Evolutionary conservation across 768 basidiomycete genomes (phyloP), one percentile per base, ranked within the genome.

Genomic region (Mrakia gelida): DNA sequence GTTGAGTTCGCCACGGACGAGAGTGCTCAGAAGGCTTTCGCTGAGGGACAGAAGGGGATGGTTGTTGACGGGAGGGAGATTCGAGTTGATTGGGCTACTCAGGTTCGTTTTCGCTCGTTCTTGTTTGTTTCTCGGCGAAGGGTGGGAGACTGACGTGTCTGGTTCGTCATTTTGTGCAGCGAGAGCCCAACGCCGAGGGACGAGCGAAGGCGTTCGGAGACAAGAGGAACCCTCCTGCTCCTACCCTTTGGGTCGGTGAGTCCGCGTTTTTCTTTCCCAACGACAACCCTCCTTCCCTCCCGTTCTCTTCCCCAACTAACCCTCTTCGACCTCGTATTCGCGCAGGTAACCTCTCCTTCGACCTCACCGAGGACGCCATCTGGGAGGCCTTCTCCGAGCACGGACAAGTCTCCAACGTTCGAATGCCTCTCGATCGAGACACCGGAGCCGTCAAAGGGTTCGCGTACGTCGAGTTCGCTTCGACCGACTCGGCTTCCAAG

Each of bases 391-490:
- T 98, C 84, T 91, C 90, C 80, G 94, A 95, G 83, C 91, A 91
- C 83, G 93, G 93, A 75, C 87, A 89, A 59, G 89, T 97, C 79
- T 92, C 92, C 86, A 75, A 75, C 75, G 67, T 75, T 11, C 90
- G 95, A 75, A 86, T 99, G 73, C 94, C 95, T 38, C 96, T 95
- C 43, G 95, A 98, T 84, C 88, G 93, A 81, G 97, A 99, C 67
- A 88, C 91, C 9, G 95, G 94, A 43, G 88, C 87, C 79, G 90
- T 92, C 68, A 98, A 98, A 85, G 97, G 97, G 81, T 98, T 96
- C 85, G 97, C 91, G 23, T 98, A 98, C 85, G 92, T 99, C 82
- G 94, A 98, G 84, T 97, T 95, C 85, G 89, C 90, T 80, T 90
- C 91, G 81, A 82, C 93, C 56, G 92, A 91, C 43, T 86, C 88